These are phyloP conservation scores for Botrytis byssoidea DNA, from an alignment of 2,329 filamentous ascomycete genomes.

Conservation along the genomic window DNA sequence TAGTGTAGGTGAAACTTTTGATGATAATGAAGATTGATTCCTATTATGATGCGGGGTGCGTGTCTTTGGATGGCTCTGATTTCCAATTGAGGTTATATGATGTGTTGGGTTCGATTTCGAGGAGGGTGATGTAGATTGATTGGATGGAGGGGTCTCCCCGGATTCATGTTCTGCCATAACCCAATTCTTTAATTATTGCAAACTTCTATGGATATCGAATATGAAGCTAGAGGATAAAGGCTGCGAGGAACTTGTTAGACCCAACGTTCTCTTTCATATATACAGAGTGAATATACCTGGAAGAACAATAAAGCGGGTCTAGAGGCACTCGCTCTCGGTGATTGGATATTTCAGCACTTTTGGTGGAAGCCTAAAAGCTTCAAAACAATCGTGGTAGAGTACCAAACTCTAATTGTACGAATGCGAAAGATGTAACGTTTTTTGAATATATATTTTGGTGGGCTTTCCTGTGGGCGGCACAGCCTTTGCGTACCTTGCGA, in stretches of 20 bases:
- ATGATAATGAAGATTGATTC: slow-evolving; percentile 3
- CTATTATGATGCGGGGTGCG: background rate
- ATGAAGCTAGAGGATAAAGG: background rate
- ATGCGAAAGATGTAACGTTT: slow-evolving; percentile 3
- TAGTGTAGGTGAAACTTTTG: background rate
- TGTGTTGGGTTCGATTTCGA: background rate
- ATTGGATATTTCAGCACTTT: background rate
- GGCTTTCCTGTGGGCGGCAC: background rate
- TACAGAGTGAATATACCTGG: slow-evolving; percentile 8
- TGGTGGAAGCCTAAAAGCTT: slow-evolving; percentile 11
- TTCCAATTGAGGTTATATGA: background rate
- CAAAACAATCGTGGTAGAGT: background rate
- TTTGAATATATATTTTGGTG: background rate
- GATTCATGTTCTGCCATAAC: slow-evolving; percentile 10
- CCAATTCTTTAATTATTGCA: background rate
- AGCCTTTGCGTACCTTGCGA: background rate
- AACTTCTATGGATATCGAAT: background rate
- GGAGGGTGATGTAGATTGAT: background rate
- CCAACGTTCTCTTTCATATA: background rate
- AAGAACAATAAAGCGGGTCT: background rate
- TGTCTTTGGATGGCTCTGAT: background rate
- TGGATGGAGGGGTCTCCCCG: background rate
- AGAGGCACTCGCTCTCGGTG: background rate
- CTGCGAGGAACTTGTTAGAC: background rate
- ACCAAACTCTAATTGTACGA: background rate